Base-by-base conservation (phyloP, 2,329 filamentous ascomycete genomes). In the Alternaria sp. region DNA sequence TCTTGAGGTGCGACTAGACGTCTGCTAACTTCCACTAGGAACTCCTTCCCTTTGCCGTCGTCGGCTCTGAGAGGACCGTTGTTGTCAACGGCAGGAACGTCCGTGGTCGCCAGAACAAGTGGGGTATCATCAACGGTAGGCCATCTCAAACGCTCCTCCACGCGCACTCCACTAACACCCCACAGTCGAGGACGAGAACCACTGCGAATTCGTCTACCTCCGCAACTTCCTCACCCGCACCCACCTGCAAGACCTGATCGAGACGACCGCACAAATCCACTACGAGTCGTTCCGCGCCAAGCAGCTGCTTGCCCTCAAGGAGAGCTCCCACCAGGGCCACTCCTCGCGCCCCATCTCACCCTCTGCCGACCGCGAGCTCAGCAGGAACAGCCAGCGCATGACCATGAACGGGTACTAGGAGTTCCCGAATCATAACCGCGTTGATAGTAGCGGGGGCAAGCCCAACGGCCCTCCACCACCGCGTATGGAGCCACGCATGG, bases 271-370 rank as follows among this genome's bases (percentile, higher is more conserved):
- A 73, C 96, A 99, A 86, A 99, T 97, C 83, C 96, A 99, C 88
- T 99, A 99, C 87, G 96, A 99, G 87, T 97, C 93, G 63, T 99
- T 99, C 94, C 94, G 96, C 83, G 94, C 96, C 77, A 99, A 99
- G 90, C 96, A 99, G 84, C 87, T 99, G 77, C 85, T 99, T 79
- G 96, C 96, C 62, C 88, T 99, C 81, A 99, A 98, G 89, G 96
- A 99, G 87, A 97, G 92, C 79, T 93, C 93, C 73, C 92, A 93
- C 70, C 91, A 90, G 70, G 85, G 84, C 67, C 86, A 89, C 85
- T 89, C 90, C 70, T 96, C 93, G 85, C 88, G 95, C 81, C 96
- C 96, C 78, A 99, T 99, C 86, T 97, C 93, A 81, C 96, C 96
- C 65, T 88, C 93, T 65, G 95, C 96, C 61, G 96, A 99, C 72